Evolutionary conservation across 768 basidiomycete genomes (phyloP).

Genomic region (Mycena epipterygia): DNA sequence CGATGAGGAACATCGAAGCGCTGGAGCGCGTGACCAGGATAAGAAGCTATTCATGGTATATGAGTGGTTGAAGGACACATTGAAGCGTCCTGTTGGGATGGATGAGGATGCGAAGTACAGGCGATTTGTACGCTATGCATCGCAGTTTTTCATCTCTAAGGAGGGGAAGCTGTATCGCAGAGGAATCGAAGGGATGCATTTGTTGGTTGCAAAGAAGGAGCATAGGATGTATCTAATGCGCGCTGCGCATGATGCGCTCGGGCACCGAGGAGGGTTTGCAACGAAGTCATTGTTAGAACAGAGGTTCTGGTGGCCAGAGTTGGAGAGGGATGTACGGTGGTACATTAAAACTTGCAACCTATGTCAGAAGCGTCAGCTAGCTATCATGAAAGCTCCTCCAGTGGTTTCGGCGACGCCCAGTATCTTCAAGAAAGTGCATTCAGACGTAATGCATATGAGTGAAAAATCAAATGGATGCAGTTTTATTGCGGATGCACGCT

Average conservation of each 20-base stretch:
- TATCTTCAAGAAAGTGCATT: constrained; percentile 45
- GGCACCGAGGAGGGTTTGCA: constrained; percentile 33
- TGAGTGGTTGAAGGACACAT: constrained; percentile 14
- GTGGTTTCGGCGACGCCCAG: constrained; percentile 40
- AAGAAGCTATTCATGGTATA: neutral
- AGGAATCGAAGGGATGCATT: neutral
- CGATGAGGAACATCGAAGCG: constrained; percentile 18
- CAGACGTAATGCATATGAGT: constrained; percentile 45
- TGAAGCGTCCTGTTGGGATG: neutral
- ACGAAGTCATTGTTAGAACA: constrained; percentile 16
- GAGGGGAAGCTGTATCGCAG: constrained; percentile 13
- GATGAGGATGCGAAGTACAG: neutral
- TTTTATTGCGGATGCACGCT: constrained; percentile 44
- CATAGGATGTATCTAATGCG: constrained; percentile 5
- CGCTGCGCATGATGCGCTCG: constrained; percentile 36
- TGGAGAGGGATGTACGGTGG: constrained; percentile 46
- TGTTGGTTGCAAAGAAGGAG: constrained; percentile 13
- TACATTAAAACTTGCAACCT: constrained; percentile 48
- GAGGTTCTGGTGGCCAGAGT: constrained; percentile 41
- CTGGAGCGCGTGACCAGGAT: constrained; percentile 7
- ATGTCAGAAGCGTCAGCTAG: constrained; percentile 44
- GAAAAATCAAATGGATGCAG: constrained; percentile 38
- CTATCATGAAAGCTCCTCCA: constrained; percentile 44
- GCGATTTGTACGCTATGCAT: constrained; percentile 6
- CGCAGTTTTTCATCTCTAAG: neutral